Evolutionary conservation across 805 yeast genomes (phyloP).

Genomic region (Millerozyma miso): DNA sequence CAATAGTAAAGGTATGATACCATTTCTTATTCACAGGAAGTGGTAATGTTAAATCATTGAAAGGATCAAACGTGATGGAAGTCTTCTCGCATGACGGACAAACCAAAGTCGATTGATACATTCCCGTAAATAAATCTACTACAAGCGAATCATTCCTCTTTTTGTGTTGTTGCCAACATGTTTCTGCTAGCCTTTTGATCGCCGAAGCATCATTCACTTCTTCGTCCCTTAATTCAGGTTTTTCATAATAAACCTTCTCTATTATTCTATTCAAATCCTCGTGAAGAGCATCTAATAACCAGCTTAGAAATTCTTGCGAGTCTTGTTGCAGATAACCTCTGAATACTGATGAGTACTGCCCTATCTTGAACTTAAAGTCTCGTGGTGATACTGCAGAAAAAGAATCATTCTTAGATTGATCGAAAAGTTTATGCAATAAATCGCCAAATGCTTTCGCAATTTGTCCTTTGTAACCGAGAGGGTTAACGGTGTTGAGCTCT

Average conservation of each 20-base stretch:
- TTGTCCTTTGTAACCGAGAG: constrained; percentile 80
- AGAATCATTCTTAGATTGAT: constrained; percentile 8
- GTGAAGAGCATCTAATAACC: constrained; percentile 81
- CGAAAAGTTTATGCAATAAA: constrained; percentile 59
- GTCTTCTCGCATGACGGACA: constrained; percentile 82
- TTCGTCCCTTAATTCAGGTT: constrained; percentile 73
- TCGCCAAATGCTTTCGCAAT: constrained; percentile 74
- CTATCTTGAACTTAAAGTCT: constrained; percentile 74
- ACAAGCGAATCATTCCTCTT: constrained; percentile 80
- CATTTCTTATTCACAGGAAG: constrained; percentile 74
- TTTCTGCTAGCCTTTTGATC: constrained; percentile 59
- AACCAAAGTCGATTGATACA: constrained; percentile 82
- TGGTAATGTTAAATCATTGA: constrained; percentile 84
- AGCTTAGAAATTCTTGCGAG: constrained; percentile 88
- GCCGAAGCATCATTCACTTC: constrained; percentile 50
- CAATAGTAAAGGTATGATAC: constrained; percentile 58
- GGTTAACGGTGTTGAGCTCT: constrained; percentile 74
- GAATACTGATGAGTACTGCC: constrained; percentile 73
- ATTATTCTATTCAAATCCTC: constrained; percentile 85
- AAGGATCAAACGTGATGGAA: constrained; percentile 91
- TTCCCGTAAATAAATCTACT: constrained; percentile 82
- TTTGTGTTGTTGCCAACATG: constrained; percentile 78
- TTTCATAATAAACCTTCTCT: constrained; percentile 81
- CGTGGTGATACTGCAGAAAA: constrained; percentile 50
- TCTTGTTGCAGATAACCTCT: constrained; percentile 86